phyloP scores from a whole-genome alignment of 2,329 filamentous ascomycete species.

The Scolecobasidium constrictum region DNA sequence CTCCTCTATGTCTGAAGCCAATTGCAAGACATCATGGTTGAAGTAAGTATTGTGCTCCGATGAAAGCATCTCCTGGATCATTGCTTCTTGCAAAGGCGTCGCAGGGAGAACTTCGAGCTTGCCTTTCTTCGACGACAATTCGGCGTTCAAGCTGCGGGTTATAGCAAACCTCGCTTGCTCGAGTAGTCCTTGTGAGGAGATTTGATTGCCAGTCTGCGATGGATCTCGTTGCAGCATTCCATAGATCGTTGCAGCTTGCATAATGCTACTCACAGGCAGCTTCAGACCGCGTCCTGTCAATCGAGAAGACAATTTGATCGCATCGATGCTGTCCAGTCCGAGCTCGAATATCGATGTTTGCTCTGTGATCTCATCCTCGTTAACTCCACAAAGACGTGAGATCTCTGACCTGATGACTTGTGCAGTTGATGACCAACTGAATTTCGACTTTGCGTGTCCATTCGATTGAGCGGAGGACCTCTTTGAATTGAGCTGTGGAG shows the following conservation, averaged over 20 bases:
- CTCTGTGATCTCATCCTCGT: slow-evolving; percentile 41
- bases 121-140: background rate
- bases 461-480: background rate
- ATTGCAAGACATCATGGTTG: slow-evolving; percentile 66
- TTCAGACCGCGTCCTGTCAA: slow-evolving; percentile 50
- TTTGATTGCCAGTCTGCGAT: background rate
- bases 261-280: slow-evolving; percentile 64
- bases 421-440: slow-evolving; percentile 50
- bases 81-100: slow-evolving; percentile 77
- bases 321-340: slow-evolving; percentile 85
- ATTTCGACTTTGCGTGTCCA: slow-evolving; percentile 20
- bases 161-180: background rate
- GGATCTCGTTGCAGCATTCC: slow-evolving; percentile 34
- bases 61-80: slow-evolving; percentile 70
- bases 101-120: slow-evolving; percentile 30
- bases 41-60: slow-evolving; percentile 70
- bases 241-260: slow-evolving; percentile 58
- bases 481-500: background rate
- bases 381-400: slow-evolving; percentile 46
- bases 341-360: slow-evolving; percentile 64
- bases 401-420: slow-evolving; percentile 49
- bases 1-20: slow-evolving; percentile 46
- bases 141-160: background rate
- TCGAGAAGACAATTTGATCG: slow-evolving; percentile 69
- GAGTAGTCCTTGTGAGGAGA: background rate